Evolutionary conservation across 2,329 filamentous ascomycete genomes (phyloP).

Genomic region (Cryphonectria naterciae): DNA sequence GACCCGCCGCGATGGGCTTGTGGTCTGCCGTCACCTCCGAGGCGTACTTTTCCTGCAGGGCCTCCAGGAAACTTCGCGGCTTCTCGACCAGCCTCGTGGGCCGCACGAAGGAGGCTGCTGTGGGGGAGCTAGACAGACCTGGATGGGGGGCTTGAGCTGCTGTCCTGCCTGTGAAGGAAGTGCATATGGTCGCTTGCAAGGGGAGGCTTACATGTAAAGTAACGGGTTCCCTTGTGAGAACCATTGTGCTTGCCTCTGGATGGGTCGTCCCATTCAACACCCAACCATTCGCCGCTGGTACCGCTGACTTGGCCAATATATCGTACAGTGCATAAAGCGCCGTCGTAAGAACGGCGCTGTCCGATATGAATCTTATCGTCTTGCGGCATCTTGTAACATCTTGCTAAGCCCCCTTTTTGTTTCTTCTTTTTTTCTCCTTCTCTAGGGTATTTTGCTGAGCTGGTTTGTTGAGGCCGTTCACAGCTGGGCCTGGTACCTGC

Average conservation of each 20-base stretch:
- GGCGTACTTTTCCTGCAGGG: constrained; percentile 83
- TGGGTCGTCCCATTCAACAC: constrained; percentile 95
- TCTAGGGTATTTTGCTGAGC: background rate
- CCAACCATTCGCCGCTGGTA: constrained; percentile 81
- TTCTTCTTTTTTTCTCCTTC: background rate
- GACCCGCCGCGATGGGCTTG: constrained; percentile 39
- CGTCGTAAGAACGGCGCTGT: constrained; percentile 79
- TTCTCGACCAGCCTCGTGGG: constrained; percentile 72
- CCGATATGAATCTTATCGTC: constrained; percentile 54
- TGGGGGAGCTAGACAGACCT: constrained; percentile 67
- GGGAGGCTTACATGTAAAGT: constrained; percentile 75
- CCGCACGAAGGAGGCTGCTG: constrained; percentile 84
- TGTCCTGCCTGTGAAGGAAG: constrained; percentile 5
- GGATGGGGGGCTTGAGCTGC: constrained; percentile 12
- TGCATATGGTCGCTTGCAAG: background rate
- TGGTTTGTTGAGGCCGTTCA: background rate
- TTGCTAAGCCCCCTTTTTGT: background rate
- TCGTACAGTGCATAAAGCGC: constrained; percentile 79
- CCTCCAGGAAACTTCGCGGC: constrained; percentile 75
- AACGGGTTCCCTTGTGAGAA: constrained; percentile 74
- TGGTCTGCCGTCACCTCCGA: constrained; percentile 51
- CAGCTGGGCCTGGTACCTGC: background rate
- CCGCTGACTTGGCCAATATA: constrained; percentile 79
- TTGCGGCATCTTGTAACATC: constrained; percentile 42
- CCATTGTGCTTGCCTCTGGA: constrained; percentile 89